Evolutionary conservation across 225 moss, liverwort and hornwort genomes (phyloP).

Genomic region (Lunularia cruciata): DNA sequence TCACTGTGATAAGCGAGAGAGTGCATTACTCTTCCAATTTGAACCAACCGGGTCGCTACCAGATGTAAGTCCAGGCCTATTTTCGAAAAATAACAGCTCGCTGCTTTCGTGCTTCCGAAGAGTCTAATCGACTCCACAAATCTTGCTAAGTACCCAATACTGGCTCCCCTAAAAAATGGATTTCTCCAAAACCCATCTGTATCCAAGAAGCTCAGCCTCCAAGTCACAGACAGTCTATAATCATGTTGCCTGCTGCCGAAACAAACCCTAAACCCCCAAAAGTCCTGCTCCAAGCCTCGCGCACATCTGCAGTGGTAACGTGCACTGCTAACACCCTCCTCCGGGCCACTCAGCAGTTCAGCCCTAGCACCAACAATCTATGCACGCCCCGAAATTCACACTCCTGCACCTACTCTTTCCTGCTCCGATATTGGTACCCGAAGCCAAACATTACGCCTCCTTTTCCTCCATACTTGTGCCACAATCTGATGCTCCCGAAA

Average conservation of each 20-base stretch:
- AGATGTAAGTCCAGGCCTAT: not conserved
- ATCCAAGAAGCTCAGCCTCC: conserved; percentile 11
- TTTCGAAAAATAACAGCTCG: conserved; percentile 5
- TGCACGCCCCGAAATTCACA: conserved; percentile 8
- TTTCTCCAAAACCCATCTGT: not conserved
- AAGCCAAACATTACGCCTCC: conserved; percentile 9
- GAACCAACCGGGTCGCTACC: not conserved
- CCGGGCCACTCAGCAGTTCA: not conserved
- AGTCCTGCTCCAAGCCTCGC: not conserved
- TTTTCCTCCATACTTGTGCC: not conserved
- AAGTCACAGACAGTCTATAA: not conserved
- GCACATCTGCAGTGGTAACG: not conserved
- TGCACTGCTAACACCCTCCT: not conserved
- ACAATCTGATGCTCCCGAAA: not conserved
- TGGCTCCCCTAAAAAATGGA: not conserved
- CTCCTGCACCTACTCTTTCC: not conserved
- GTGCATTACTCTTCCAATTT: not conserved
- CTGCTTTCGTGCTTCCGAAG: not conserved
- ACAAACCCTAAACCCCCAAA: conserved; percentile 23
- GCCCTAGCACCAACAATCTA: conserved; percentile 17
- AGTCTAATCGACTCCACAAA: not conserved
- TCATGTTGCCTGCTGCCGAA: not conserved
- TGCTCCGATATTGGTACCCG: conserved; percentile 1
- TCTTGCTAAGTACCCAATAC: not conserved
- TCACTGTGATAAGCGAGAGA: no score